Evolutionary conservation across 2,329 filamentous ascomycete species (phyloP).

Genomic region (Cryphonectria parasitica): DNA sequence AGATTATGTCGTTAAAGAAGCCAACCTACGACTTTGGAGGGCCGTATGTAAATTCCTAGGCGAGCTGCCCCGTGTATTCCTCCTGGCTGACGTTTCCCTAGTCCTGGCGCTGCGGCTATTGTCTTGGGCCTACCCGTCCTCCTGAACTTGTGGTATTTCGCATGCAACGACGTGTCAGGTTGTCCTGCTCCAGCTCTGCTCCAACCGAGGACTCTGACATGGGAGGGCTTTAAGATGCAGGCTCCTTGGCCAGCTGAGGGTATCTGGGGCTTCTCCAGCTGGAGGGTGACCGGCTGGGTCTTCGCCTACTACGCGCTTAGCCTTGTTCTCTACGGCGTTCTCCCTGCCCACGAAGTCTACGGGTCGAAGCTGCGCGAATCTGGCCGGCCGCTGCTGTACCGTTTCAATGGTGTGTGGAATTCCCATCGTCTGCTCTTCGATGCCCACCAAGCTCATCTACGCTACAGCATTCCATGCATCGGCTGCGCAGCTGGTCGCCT

Average conservation of each 20-base stretch:
- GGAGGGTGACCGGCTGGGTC: conserved; percentile 65
- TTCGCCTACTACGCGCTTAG: conserved; percentile 76
- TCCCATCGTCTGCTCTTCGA: too few relatives aligned
- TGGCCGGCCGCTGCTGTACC: conserved; percentile 75
- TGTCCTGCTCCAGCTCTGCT: conserved; percentile 56
- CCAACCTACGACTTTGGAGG: conserved; percentile 30
- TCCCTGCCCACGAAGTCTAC: conserved; percentile 72
- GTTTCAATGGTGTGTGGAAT: conserved; percentile 65
- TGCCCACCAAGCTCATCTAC: neutral
- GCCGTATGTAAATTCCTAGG: conserved; percentile 23
- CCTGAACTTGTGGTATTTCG: conserved; percentile 38
- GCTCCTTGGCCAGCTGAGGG: conserved; percentile 64
- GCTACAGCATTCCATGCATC: conserved; percentile 70
- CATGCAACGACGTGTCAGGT: conserved; percentile 58
- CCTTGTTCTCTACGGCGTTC: conserved; percentile 70
- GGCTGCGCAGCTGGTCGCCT: conserved; percentile 66
- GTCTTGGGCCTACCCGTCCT: conserved; percentile 30
- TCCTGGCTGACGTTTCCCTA: conserved; percentile 4
- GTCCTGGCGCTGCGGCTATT: conserved; percentile 29
- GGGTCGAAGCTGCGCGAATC: conserved; percentile 66
- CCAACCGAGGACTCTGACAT: conserved; percentile 47
- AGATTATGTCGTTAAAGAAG: conserved; percentile 16
- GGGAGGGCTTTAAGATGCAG: conserved; percentile 50
- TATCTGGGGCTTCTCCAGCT: conserved; percentile 67
- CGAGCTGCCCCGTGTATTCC: neutral